phyloP scores from a whole-genome alignment of 2,329 filamentous ascomycete genomes.

The Colletotrichum orbiculare region DNA sequence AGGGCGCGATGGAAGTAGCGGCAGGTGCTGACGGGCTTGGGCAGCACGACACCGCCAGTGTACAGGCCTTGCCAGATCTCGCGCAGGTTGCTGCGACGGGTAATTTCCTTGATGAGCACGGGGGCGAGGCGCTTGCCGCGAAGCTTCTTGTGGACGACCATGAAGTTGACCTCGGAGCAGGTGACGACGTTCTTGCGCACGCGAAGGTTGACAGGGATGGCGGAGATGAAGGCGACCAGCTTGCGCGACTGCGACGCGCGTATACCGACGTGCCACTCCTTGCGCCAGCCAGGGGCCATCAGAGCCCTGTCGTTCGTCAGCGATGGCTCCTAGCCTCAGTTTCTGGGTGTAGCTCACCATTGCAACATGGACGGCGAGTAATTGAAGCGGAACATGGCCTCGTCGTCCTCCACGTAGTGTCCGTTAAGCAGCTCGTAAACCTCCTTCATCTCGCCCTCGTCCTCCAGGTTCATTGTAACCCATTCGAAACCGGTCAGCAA shows the following conservation, averaged over 20 bases:
- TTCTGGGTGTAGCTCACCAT: constrained; percentile 68
- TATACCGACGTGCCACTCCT: constrained; percentile 95
- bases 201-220: constrained; percentile 85
- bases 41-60: constrained; percentile 90
- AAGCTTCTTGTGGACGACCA: constrained; percentile 98
- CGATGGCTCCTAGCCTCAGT: not conserved
- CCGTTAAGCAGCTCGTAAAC: constrained; percentile 91
- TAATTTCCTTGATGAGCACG: constrained; percentile 97
- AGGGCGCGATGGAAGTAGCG: constrained; percentile 95
- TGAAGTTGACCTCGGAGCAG: constrained; percentile 96
- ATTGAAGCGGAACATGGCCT: constrained; percentile 97
- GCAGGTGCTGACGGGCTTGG: constrained; percentile 91
- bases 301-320: constrained; percentile 74
- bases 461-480: constrained; percentile 87
- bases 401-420: constrained; percentile 97
- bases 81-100: constrained; percentile 86
- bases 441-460: constrained; percentile 84
- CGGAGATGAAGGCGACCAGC: constrained; percentile 95
- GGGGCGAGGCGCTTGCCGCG: constrained; percentile 92
- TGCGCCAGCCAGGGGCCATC: constrained; percentile 93
- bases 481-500: constrained; percentile 91
- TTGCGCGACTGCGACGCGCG: constrained; percentile 85
- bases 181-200: constrained; percentile 81
- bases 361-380: constrained; percentile 90
- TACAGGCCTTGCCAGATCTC: constrained; percentile 96